Percentiles rank a stretch among this genome's conserved stretches.
Conservation (phyloP, 495 filamentous ascomycete species). For the Aeminium ludgeri region DNA sequence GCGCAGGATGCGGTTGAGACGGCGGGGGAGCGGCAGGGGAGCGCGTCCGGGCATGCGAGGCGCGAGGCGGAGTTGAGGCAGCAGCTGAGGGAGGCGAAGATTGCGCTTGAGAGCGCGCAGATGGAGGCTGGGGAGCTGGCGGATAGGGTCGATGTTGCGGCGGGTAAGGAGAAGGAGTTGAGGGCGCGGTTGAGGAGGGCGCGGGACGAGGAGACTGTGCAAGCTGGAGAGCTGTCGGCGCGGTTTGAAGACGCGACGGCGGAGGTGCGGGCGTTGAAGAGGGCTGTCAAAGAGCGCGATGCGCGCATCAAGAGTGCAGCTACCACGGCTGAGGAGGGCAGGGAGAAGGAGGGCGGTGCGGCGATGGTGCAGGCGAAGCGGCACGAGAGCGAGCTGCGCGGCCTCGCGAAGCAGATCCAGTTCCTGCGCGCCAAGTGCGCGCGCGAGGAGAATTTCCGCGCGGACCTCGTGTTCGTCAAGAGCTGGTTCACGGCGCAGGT, state of each 20-base stretch:
- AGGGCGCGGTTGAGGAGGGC: slow-evolving; percentile 8
- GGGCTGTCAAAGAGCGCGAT: slow-evolving; percentile 8
- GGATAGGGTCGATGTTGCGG: slow-evolving; percentile 5
- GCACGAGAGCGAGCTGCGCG: slow-evolving; percentile 67
- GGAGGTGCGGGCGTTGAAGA: slow-evolving; percentile 8
- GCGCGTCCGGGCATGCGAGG: slow-evolving; percentile 14
- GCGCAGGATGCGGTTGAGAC: slow-evolving; percentile 11
- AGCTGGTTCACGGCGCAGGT: slow-evolving; percentile 62
- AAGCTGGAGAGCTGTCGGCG: slow-evolving; percentile 1
- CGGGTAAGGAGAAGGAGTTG: slow-evolving; percentile 11
- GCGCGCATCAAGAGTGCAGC: no score
- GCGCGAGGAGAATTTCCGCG: slow-evolving; percentile 64
- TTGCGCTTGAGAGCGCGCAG: slow-evolving; percentile 11
- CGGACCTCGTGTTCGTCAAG: slow-evolving; percentile 65
- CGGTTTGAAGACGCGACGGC: slow-evolving; percentile 9
- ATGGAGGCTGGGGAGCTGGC: slow-evolving; percentile 12
- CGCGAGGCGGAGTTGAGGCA: slow-evolving; percentile 14
- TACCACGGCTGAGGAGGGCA: no score
- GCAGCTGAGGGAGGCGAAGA: slow-evolving; percentile 12
- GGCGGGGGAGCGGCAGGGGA: slow-evolving; percentile 12
- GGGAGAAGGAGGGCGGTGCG: no score
- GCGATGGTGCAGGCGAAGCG: slow-evolving; percentile 28
- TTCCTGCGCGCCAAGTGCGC: slow-evolving; percentile 66
- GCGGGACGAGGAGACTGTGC: background rate
- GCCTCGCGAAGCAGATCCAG: slow-evolving; percentile 72